Evolutionary conservation across 2,329 filamentous ascomycete genomes (phyloP).

Genomic region (Fusarium brevicatenulatum): DNA sequence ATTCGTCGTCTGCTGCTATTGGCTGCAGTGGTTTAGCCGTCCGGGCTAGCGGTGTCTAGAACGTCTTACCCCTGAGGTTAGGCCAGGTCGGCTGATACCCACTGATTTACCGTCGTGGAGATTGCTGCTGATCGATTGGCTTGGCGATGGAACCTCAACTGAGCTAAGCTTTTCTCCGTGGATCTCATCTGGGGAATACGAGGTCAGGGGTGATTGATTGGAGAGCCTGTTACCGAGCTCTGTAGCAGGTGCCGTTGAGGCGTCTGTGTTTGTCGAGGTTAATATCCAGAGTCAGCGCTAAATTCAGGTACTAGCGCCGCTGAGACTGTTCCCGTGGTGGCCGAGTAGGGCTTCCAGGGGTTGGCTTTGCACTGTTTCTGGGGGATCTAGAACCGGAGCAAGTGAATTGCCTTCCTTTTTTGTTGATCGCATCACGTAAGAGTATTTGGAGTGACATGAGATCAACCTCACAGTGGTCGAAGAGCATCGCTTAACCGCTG

Average conservation of each 20-base stretch:
- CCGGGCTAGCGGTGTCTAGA: background rate
- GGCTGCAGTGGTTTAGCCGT: background rate
- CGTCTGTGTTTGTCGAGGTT: background rate
- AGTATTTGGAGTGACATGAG: background rate
- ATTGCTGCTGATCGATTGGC: constrained; percentile 2
- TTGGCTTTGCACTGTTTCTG: background rate
- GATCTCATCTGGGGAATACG: constrained; percentile 4
- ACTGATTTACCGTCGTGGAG: background rate
- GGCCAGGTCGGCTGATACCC: background rate
- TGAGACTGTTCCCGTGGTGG: background rate
- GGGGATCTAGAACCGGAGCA: background rate
- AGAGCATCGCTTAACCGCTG: background rate
- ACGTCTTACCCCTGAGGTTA: background rate
- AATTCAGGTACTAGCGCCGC: background rate
- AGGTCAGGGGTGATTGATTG: background rate
- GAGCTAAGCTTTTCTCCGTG: background rate
- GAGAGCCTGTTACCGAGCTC: background rate
- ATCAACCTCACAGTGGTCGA: background rate
- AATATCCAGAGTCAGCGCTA: background rate
- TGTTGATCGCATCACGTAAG: background rate
- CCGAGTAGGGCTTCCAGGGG: background rate
- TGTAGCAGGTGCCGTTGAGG: background rate
- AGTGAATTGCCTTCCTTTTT: background rate
- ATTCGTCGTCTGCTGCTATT: background rate
- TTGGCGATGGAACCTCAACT: background rate